Evolutionary conservation across 116 monocot species (phyloP), one percentile per base, ranked within the genome.

Genomic region (Zostera marina): DNA sequence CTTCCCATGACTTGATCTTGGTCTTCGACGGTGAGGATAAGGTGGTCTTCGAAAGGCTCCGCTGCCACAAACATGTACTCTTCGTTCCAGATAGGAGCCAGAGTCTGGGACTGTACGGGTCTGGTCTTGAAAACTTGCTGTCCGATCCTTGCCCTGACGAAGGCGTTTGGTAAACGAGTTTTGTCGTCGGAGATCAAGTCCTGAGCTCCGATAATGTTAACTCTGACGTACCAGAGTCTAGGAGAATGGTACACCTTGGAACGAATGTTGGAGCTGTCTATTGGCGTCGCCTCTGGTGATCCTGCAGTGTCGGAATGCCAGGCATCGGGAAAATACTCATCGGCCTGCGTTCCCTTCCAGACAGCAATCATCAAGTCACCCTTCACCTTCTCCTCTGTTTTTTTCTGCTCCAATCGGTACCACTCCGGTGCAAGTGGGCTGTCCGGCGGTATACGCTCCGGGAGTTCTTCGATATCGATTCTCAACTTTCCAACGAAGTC

Each of bases 291-390:
- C 44, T 74, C 66, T 22, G 77, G 75, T 0, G 77, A 80, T 44
- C 76, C 74, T 5, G 82, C 72, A 15, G 70, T 65, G 17, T 53
- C 53, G 3, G 83, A 77, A 45, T 88, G 88, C 80, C 88, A 88
- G 5, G 83, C 77, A 42, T 88, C 79, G 1, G 84, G 54, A 62
- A 84, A 90, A 21, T 72, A 62, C 63, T 83, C 90, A 63, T 90
- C 90, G 11, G 90, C 84, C 44, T 90, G 90, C 6, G 90, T 84
- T 0, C 90, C 90, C 49, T 76, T 76, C 90, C 90, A 90, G 40
- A 81, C 76, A 1, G 90, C 75, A 38, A 74, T 62, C 90, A 90
- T 90, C 7, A 84, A 12, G 56, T 89, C 89, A 8, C 66, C 78
- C 38, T 70, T 73, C 7, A 17, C 17, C 52, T 69, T 71, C 44